Percentiles rank a stretch among this genome's conserved stretches.
These are phyloP conservation scores for Boletus sp. DNA, from an alignment of 1,284 basidiomycete genomes.

Conservation along the genomic window DNA sequence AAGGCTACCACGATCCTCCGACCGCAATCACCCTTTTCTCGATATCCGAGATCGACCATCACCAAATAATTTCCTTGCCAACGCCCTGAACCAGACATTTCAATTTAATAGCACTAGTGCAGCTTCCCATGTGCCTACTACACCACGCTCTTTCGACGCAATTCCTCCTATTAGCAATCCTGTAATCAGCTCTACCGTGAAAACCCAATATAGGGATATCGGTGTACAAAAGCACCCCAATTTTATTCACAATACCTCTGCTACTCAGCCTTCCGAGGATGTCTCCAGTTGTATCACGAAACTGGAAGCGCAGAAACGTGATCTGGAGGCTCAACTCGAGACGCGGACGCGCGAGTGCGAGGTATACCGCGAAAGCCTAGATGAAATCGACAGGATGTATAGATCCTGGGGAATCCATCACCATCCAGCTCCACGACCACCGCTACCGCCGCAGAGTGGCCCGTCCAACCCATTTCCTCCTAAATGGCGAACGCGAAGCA, in stretches of 20 bases:
- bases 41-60: neutral
- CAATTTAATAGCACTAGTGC: slow-evolving; percentile 20
- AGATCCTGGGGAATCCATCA: neutral
- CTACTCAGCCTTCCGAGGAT: slow-evolving; percentile 5
- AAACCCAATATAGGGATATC: slow-evolving; percentile 21
- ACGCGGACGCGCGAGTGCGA: slow-evolving; percentile 10
- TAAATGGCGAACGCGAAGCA: slow-evolving; percentile 17
- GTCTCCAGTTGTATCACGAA: slow-evolving; percentile 16
- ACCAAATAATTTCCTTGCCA: slow-evolving; percentile 20
- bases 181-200: slow-evolving; percentile 1
- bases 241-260: slow-evolving; percentile 17
- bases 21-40: neutral
- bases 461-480: slow-evolving; percentile 7
- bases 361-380: slow-evolving; percentile 9
- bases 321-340: slow-evolving; percentile 13
- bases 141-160: slow-evolving; percentile 2
- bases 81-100: slow-evolving; percentile 29
- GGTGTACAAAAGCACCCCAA: slow-evolving; percentile 26
- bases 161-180: slow-evolving; percentile 2
- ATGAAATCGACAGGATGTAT: slow-evolving; percentile 19
- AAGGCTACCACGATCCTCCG: slow-evolving; percentile 17
- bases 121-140: slow-evolving; percentile 6
- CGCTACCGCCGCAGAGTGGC: neutral
- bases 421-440: neutral
- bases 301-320: slow-evolving; percentile 20